phyloP scores from a whole-genome alignment of 306 rosid genomes.

The Hippophae gyantsensis region DNA sequence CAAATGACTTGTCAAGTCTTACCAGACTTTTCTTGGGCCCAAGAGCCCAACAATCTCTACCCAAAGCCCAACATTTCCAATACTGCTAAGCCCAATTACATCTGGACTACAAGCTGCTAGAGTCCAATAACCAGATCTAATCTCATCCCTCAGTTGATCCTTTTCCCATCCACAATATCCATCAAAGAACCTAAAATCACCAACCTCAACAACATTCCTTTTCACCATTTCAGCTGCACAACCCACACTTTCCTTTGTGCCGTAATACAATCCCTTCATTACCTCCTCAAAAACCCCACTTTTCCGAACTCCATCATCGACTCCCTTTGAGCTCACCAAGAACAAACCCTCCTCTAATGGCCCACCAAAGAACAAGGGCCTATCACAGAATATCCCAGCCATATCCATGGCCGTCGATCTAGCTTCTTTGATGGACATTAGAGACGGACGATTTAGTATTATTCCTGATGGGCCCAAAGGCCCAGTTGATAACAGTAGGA shows the following conservation, averaged over 20 bases:
- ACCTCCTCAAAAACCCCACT: conserved; percentile 81
- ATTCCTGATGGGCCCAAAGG: conserved; percentile 69
- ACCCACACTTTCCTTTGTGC: conserved; percentile 67
- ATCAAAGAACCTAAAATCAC: conserved; percentile 77
- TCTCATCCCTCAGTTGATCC: conserved; percentile 59
- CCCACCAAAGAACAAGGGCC: conserved; percentile 84
- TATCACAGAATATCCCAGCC: conserved; percentile 48
- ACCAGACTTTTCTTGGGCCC: conserved; percentile 58
- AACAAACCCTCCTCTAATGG: conserved; percentile 70
- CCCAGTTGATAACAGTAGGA: conserved; percentile 58
- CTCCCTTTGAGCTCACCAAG: conserved; percentile 48
- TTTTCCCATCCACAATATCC: conserved; percentile 92
- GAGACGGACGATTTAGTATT: conserved; percentile 67
- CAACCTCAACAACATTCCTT: conserved; percentile 47
- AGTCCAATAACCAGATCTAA: conserved; percentile 70
- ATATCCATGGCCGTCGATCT: conserved; percentile 56
- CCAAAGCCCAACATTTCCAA: conserved; percentile 55
- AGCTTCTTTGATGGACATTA: conserved; percentile 83
- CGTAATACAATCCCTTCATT: conserved; percentile 74
- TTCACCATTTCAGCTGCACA: conserved; percentile 84
- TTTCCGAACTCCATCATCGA: conserved; percentile 27
- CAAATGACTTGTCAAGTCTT: neutral
- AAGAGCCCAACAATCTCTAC: conserved; percentile 69
- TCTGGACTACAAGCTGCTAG: conserved; percentile 82
- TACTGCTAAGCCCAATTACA: conserved; percentile 43